Evolutionary conservation across 805 yeast species (phyloP), one percentile per base, ranked within the genome.

Genomic region (Starmerella sp.): DNA sequence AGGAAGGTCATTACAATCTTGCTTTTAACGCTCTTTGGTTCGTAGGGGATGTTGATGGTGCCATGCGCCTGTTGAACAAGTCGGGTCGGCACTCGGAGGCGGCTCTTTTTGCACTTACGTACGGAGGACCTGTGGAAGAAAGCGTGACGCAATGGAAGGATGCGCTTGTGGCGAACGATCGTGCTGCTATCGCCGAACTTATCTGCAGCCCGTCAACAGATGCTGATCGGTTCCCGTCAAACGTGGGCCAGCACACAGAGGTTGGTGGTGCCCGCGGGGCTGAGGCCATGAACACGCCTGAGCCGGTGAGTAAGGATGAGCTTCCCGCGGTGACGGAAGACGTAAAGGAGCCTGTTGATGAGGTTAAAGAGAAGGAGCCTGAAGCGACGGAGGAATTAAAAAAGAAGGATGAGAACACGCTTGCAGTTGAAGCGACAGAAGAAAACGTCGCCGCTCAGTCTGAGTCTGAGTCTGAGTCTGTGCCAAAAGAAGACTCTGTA

Each of bases 21-120:
- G 95, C 97, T 30, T 93, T 89, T 75, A 88, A 86, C 66, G 84
- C 96, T 11, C 81, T 82, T 68, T 93, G 97, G 97, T 74, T 82
- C 53, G 78, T 83, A 35, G 91, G 95, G 41, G 85, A 88, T 66
- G 74, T 80, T 39, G 71, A 73, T 15, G 74, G 76, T 43, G 84
- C 90, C 61, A 75, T 82, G 53, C 78, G 79, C 28, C 73, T 93
- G 60, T 76, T 93, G 63, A 74, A 78, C 48, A 74, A 77, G 65
- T 77, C 87, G 52, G 86, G 79, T 39, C 79, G 95, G 67, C 75
- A 74, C 56, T 75, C 95, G 1, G 98, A 93, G 70, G 96, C 96
- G 35, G 78, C 96, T 2, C 67, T 93, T 58, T 78, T 93, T 60
- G 85, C 85, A 38, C 74, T 77, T 48, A 83, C 93, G 38, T 93